Conservation (phyloP, 2,329 filamentous ascomycete genomes). For the Trichoderma citrinoviride region DNA sequence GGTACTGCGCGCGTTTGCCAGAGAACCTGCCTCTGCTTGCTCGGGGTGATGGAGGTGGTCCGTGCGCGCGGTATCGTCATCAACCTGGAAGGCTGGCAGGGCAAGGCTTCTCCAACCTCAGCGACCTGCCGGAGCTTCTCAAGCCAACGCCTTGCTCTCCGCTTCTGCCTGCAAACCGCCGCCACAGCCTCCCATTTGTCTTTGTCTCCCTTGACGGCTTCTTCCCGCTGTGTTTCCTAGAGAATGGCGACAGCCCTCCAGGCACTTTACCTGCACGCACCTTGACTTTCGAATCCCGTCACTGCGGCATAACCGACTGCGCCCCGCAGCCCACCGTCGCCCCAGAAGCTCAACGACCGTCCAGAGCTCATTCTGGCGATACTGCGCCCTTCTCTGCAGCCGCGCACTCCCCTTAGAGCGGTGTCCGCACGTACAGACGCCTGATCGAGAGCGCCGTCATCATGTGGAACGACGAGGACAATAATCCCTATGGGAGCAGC, state of each 20-base stretch:
- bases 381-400: constrained; percentile 20
- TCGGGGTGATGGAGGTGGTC: constrained; percentile 20
- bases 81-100: constrained; percentile 1
- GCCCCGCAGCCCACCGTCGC: constrained; percentile 19
- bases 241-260: constrained; percentile 28
- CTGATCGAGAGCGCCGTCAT: constrained; percentile 21
- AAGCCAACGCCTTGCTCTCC: neutral
- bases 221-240: neutral
- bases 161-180: constrained; percentile 8
- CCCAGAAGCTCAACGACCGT: constrained; percentile 26
- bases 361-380: constrained; percentile 22
- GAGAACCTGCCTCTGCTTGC: neutral
- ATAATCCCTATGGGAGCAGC: constrained; percentile 90
- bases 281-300: constrained; percentile 22
- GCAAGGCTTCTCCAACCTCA: constrained; percentile 12
- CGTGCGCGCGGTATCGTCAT: constrained; percentile 26
- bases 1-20: neutral
- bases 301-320: constrained; percentile 20
- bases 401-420: neutral
- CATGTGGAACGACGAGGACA: constrained; percentile 99
- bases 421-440: neutral
- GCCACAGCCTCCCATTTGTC: neutral
- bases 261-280: constrained; percentile 19
- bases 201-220: neutral
- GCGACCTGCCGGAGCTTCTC: constrained; percentile 17